These are phyloP conservation scores for Synchytrium microbalum DNA, from an alignment of 371 early-diverging fungal species.

Conservation along the genomic window DNA sequence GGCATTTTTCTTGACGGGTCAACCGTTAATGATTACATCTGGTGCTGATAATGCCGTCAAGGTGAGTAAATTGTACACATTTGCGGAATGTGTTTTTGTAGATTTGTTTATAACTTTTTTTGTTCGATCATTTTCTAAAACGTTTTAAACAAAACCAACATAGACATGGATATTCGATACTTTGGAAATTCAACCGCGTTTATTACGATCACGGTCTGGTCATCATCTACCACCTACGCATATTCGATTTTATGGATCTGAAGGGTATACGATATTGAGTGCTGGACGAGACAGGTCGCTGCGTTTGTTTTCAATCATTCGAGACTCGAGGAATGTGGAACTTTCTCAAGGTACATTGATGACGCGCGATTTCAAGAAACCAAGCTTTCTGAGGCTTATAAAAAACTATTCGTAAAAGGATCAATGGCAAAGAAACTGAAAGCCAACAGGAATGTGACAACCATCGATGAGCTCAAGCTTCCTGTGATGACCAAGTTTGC, in stretches of 20 bases:
- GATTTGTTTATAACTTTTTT: not conserved
- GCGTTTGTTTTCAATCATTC: constrained; percentile 70
- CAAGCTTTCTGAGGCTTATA: constrained; percentile 16
- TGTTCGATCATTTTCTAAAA: not conserved
- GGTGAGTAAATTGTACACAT: constrained; percentile 24
- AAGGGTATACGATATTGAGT: constrained; percentile 63
- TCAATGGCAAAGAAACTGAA: constrained; percentile 46
- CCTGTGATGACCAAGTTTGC: constrained; percentile 68
- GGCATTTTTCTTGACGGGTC: constrained; percentile 67
- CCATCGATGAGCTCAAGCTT: constrained; percentile 57
- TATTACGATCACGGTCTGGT: constrained; percentile 74
- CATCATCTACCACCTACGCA: constrained; percentile 78
- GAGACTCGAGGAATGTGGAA: constrained; percentile 75
- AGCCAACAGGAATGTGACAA: constrained; percentile 49
- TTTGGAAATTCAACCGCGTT: constrained; percentile 65
- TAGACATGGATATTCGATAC: constrained; percentile 92
- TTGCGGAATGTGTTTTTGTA: not conserved
- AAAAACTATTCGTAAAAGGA: constrained; percentile 16
- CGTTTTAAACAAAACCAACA: not conserved
- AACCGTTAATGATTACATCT: constrained; percentile 80
- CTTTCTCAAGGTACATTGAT: constrained; percentile 62
- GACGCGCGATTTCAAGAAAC: constrained; percentile 7
- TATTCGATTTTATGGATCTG: constrained; percentile 64
- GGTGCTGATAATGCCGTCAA: constrained; percentile 86
- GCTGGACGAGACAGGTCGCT: constrained; percentile 78